phyloP scores from a whole-genome alignment of 768 basidiomycete genomes.

The Solioccasus polychromus region DNA sequence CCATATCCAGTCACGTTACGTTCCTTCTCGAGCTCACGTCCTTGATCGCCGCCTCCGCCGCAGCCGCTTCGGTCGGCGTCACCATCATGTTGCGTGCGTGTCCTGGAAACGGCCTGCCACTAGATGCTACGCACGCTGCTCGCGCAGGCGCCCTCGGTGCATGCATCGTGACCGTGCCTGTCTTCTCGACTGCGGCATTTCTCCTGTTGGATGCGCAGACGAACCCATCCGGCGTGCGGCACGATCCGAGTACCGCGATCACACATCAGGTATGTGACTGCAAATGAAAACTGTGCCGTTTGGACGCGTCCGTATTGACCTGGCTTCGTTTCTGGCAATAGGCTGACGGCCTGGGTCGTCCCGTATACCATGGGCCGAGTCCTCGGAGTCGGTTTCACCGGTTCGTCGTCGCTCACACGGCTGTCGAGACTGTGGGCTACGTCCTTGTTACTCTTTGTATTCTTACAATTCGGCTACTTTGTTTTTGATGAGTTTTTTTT shows the following conservation, averaged over 20 bases:
- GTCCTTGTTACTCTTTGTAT: slow-evolving; percentile 14
- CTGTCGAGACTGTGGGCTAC: slow-evolving; percentile 10
- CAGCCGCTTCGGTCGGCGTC: slow-evolving; percentile 10
- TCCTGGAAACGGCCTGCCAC: not conserved
- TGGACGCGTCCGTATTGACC: slow-evolving; percentile 2
- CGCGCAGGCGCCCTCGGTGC: slow-evolving; percentile 13
- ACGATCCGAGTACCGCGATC: not conserved
- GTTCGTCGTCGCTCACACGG: slow-evolving; percentile 8
- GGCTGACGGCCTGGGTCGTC: not conserved
- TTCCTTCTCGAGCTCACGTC: slow-evolving; percentile 11
- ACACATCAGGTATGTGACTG: slow-evolving; percentile 7
- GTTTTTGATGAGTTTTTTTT: slow-evolving; percentile 12
- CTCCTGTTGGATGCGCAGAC: slow-evolving; percentile 5
- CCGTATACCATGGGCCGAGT: not conserved
- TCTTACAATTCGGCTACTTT: slow-evolving; percentile 17
- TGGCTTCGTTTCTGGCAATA: not conserved
- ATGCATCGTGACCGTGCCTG: slow-evolving; percentile 4
- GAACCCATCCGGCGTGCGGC: not conserved
- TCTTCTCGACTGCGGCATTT: slow-evolving; percentile 6
- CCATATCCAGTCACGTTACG: not conserved
- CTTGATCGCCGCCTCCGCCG: slow-evolving; percentile 10
- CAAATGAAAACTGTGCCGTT: not conserved
- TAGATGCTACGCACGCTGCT: slow-evolving; percentile 14
- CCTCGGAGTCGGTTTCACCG: not conserved
- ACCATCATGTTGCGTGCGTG: not conserved